These are phyloP conservation scores for Dipteronia dyeriana DNA, from an alignment of 345 rosid genomes.

Conservation along the genomic window DNA sequence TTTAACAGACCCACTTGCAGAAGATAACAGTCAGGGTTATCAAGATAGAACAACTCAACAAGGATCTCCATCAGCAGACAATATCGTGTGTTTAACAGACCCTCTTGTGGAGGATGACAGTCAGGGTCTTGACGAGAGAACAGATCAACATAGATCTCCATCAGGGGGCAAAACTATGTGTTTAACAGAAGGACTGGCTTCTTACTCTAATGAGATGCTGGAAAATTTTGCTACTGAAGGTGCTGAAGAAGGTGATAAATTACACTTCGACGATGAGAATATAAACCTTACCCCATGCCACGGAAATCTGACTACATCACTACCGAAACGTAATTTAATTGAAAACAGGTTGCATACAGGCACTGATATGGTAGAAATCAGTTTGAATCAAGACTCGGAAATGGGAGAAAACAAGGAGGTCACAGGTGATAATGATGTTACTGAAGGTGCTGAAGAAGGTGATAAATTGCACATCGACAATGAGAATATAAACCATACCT, in stretches of 20 bases:
- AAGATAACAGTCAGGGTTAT: conserved; percentile 19
- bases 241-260: conserved; percentile 27
- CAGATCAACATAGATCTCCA: no score
- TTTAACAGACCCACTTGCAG: background rate
- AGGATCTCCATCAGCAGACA: conserved; percentile 25
- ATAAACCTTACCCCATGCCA: conserved; percentile 13
- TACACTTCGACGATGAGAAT: conserved; percentile 19
- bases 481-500: conserved; percentile 20
- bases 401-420: conserved; percentile 22
- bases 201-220: conserved; percentile 31
- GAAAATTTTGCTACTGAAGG: conserved; percentile 29
- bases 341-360: conserved; percentile 38
- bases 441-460: conserved; percentile 26
- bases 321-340: conserved; percentile 27
- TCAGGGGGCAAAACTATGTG: conserved; percentile 22
- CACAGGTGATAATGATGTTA: conserved; percentile 8
- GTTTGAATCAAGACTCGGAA: conserved; percentile 29
- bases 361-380: conserved; percentile 18
- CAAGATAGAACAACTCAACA: conserved; percentile 26
- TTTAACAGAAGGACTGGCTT: conserved; percentile 15
- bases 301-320: conserved; percentile 23
- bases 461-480: conserved; percentile 19
- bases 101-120: background rate
- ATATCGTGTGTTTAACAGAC: conserved; percentile 13
- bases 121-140: conserved; percentile 14